A percentile compares a stretch with the other conserved stretches of the same genome.
These are phyloP conservation scores for Neofusicoccum parvum DNA, from an alignment of 2,329 filamentous ascomycete species.

Conservation along the genomic window DNA sequence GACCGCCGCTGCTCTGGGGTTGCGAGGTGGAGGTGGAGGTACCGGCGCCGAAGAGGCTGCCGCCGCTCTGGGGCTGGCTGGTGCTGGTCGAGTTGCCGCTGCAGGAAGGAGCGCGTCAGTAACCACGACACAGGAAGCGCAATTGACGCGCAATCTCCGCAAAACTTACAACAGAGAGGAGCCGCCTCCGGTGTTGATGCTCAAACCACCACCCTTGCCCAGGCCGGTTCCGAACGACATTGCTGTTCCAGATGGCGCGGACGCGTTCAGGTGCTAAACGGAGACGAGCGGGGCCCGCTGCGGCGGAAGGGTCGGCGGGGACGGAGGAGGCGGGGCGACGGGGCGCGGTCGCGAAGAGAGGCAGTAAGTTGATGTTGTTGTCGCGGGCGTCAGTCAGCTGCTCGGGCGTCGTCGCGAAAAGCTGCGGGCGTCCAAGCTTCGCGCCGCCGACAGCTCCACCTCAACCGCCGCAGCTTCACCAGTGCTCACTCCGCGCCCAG, in stretches of 20 bases:
- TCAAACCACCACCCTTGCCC: conserved; percentile 53
- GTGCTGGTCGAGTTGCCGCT: conserved; percentile 26
- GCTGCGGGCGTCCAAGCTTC: conserved; percentile 21
- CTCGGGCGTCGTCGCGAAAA: conserved; percentile 21
- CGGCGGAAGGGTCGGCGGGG: background rate
- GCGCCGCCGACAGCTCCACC: conserved; percentile 20
- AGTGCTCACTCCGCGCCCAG: background rate
- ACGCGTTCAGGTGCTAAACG: background rate
- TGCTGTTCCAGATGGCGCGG: background rate
- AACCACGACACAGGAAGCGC: background rate
- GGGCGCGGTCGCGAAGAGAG: background rate
- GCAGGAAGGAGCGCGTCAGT: conserved; percentile 11
- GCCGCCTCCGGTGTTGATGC: conserved; percentile 54
- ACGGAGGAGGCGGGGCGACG: background rate
- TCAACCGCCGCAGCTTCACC: conserved; percentile 10
- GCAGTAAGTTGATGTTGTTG: conserved; percentile 13
- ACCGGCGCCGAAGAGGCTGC: conserved; percentile 30
- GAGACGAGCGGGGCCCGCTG: background rate
- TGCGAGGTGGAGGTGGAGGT: conserved; percentile 26
- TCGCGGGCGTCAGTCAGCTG: conserved; percentile 3
- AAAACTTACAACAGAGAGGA: conserved; percentile 13
- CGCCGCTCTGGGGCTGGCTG: conserved; percentile 25
- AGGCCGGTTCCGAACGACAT: conserved; percentile 42
- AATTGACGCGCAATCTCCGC: background rate
- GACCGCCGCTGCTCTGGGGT: conserved; percentile 28